Evolutionary conservation across 2,329 filamentous ascomycete species (phyloP), one percentile per base, ranked within the genome.

Genomic region (Cladophialophora exuberans): DNA sequence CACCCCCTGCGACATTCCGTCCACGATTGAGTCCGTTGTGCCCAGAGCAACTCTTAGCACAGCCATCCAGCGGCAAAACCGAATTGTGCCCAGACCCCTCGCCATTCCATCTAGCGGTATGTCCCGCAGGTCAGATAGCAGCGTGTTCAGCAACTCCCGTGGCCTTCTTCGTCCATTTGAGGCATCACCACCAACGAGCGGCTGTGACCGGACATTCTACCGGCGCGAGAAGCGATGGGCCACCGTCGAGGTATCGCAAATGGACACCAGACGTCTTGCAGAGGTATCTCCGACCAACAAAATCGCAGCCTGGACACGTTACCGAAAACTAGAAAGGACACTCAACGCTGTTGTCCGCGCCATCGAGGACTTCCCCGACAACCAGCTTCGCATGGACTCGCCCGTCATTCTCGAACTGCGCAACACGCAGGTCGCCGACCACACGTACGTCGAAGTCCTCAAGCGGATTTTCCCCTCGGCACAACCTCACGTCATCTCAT

Each of bases 391-490:
- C 9, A 52, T 64, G 23, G 51, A 51, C 28, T 61, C 57, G 23
- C 38, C 56, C 7, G 18, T 41, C 6, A 33, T 62, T 2, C 20
- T 52, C 10, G 50, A 54, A 17, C 30, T 59, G 10, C 47, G 55
- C 4, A 45, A 26, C 28, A 35, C 54, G 17, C 28, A 51, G 6
- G 28, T 57, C n/a, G 7, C 48, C 3, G 54, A 58, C 25, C 13
- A 47, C 10, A 50, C 26, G 15, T 58, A 59, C 18, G 43, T 61
- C n/a, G 44, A 56, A 6, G 43, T 44, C 4, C 42, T 64, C 5
- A 15, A 43, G 3, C 59, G 50, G 31, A 53, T 64, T 17, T 64
- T 64, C 35, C 60, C 60, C 3, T 26, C 33, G 6, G 55, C 53
- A 11, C 39, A 50, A 4, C 18, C 26, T 4, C 30, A 47, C 7